Evolutionary conservation across 1,284 basidiomycete genomes (phyloP).

Genomic region (Moniliella sp.): DNA sequence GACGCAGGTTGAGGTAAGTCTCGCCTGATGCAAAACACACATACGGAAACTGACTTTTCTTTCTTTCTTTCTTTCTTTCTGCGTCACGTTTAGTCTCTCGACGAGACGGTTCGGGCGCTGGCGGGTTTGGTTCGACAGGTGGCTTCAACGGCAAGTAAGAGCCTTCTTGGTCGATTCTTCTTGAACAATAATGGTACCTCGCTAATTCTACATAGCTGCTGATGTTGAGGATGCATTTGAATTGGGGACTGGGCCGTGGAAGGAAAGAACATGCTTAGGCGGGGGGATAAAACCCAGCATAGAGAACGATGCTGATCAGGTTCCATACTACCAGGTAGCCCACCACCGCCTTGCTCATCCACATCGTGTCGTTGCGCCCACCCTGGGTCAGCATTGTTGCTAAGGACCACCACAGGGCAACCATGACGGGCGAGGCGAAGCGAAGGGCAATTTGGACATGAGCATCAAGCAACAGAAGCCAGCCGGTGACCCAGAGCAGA

Average conservation of each 20-base stretch:
- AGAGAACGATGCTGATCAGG: conserved; percentile 49
- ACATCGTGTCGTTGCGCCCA: conserved; percentile 20
- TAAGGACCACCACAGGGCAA: conserved; percentile 62
- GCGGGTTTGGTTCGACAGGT: conserved; percentile 88
- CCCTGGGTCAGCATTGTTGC: conserved; percentile 39
- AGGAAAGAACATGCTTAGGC: too few relatives aligned
- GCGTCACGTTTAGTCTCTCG: conserved; percentile 45
- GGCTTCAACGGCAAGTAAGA: too few relatives aligned
- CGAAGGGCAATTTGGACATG: conserved; percentile 79
- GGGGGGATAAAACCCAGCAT: conserved; percentile 69
- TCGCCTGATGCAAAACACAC: neutral
- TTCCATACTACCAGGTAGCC: conserved; percentile 67
- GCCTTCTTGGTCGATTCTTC: too few relatives aligned
- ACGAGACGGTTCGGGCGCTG: conserved; percentile 63
- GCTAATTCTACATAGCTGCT: too few relatives aligned
- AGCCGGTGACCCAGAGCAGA: conserved; percentile 42
- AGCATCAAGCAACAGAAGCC: conserved; percentile 51
- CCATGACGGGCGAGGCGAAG: conserved; percentile 49
- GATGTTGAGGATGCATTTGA: too few relatives aligned
- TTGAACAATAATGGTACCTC: too few relatives aligned
- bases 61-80: neutral
- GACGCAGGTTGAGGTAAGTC: conserved; percentile 56
- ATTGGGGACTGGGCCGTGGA: too few relatives aligned
- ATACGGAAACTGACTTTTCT: neutral
- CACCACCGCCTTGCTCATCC: too few relatives aligned